phyloP scores from a whole-genome alignment of 176 grass and related monocot genomes.

The Tillandsia leiboldiana region DNA sequence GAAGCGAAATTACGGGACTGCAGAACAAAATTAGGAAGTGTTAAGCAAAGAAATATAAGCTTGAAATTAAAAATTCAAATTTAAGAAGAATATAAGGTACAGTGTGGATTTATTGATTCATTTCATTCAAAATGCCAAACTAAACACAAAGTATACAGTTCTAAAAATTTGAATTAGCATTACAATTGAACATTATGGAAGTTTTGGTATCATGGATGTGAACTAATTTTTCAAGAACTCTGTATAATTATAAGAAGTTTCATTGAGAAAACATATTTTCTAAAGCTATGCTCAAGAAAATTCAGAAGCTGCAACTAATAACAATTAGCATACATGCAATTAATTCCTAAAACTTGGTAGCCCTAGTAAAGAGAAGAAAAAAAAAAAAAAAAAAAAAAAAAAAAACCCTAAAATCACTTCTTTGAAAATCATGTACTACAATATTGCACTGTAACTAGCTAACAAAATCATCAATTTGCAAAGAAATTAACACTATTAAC shows the following conservation, averaged over 20 bases:
- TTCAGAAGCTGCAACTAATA: neutral
- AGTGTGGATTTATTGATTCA: too few relatives aligned
- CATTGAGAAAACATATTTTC: too few relatives aligned
- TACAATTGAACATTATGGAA: too few relatives aligned
- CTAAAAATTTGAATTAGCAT: too few relatives aligned
- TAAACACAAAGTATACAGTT: too few relatives aligned
- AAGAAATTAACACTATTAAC: neutral
- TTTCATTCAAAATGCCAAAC: too few relatives aligned
- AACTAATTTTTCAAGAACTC: too few relatives aligned
- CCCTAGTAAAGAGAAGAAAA: neutral
- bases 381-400: too few relatives aligned
- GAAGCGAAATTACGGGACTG: neutral
- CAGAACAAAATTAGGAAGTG: neutral
- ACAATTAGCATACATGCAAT: slow-evolving; percentile 3
- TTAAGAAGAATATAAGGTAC: too few relatives aligned
- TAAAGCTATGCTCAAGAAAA: too few relatives aligned
- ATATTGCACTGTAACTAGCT: neutral
- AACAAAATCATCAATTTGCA: neutral
- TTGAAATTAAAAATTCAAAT: neutral
- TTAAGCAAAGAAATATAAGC: neutral
- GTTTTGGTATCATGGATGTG: too few relatives aligned
- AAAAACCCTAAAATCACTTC: neutral
- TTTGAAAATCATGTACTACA: neutral
- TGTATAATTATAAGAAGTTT: too few relatives aligned
- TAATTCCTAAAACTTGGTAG: neutral